phyloP scores from a whole-genome alignment of 352 stramenopile genomes.

The Phytophthora pluvialis region DNA sequence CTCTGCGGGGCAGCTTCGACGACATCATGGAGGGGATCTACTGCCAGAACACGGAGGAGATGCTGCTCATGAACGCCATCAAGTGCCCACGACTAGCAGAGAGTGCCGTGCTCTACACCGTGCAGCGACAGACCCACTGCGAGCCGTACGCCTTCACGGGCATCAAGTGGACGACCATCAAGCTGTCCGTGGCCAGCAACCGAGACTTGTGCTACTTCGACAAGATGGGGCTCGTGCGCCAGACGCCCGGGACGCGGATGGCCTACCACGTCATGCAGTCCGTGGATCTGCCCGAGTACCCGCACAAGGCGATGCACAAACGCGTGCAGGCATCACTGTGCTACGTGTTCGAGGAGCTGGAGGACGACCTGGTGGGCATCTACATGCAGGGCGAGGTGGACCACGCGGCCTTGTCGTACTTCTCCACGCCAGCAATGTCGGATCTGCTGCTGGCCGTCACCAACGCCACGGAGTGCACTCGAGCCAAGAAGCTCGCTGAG shows the following conservation, averaged over 20 bases:
- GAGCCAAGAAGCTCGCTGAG: conserved; percentile 42
- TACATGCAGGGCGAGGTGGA: conserved; percentile 47
- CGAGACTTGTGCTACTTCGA: conserved; percentile 60
- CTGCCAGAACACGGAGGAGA: conserved; percentile 44
- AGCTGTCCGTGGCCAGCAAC: conserved; percentile 41
- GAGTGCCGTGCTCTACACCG: conserved; percentile 46
- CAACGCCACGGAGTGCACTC: conserved; percentile 38
- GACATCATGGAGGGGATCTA: conserved; percentile 56
- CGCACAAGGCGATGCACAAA: conserved; percentile 35
- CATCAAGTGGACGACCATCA: conserved; percentile 51
- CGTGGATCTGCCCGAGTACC: conserved; percentile 39
- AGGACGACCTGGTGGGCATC: conserved; percentile 37
- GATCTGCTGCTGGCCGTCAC: conserved; percentile 34
- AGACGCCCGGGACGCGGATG: conserved; percentile 42
- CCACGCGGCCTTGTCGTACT: conserved; percentile 30
- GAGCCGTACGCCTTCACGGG: conserved; percentile 51
- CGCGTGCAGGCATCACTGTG: conserved; percentile 36
- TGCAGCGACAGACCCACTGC: conserved; percentile 33
- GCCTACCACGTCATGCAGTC: conserved; percentile 57
- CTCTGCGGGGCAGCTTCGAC: conserved; percentile 46
- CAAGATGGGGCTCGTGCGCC: conserved; percentile 46
- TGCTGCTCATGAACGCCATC: conserved; percentile 52
- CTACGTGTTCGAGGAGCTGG: conserved; percentile 50
- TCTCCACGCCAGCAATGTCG: conserved; percentile 32
- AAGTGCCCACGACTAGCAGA: conserved; percentile 40